Percentiles rank a stretch among this genome's conserved stretches.
These are phyloP conservation scores for Boletellus emodensis DNA, from an alignment of 768 basidiomycete species.

Conservation along the genomic window DNA sequence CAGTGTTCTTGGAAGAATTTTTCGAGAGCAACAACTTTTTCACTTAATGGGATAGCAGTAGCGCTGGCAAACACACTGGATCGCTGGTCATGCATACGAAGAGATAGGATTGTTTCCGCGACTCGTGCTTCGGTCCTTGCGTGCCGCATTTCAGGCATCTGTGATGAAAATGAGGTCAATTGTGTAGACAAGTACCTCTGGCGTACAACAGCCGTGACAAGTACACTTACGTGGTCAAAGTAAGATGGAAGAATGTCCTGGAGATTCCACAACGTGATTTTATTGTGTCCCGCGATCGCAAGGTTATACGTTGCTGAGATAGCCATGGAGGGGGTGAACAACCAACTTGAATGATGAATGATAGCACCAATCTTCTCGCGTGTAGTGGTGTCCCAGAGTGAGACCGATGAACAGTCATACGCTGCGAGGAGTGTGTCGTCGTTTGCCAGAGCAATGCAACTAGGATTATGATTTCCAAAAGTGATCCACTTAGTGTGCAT, in stretches of 20 bases:
- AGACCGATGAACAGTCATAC: background rate
- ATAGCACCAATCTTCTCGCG: background rate
- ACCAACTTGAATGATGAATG: background rate
- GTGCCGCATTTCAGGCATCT: background rate
- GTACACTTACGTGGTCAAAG: background rate
- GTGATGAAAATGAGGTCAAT: background rate
- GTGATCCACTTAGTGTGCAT: background rate
- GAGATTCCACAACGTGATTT: background rate
- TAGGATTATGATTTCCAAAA: no score
- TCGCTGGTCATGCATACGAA: background rate
- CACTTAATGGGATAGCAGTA: background rate
- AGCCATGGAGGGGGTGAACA: background rate
- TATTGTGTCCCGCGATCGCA: no score
- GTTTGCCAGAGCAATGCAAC: background rate
- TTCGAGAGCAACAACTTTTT: background rate
- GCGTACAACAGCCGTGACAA: no score
- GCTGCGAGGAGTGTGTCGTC: conserved; percentile 1
- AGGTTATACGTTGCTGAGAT: background rate
- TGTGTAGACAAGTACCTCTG: background rate
- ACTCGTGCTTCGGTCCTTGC: background rate
- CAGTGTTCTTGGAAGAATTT: background rate
- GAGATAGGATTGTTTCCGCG: background rate
- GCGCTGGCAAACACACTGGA: background rate
- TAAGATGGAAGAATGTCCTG: background rate
- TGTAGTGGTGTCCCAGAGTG: conserved; percentile 5